phyloP scores from a whole-genome alignment of 2,329 filamentous ascomycete species.

The Monilinia fructicola region DNA sequence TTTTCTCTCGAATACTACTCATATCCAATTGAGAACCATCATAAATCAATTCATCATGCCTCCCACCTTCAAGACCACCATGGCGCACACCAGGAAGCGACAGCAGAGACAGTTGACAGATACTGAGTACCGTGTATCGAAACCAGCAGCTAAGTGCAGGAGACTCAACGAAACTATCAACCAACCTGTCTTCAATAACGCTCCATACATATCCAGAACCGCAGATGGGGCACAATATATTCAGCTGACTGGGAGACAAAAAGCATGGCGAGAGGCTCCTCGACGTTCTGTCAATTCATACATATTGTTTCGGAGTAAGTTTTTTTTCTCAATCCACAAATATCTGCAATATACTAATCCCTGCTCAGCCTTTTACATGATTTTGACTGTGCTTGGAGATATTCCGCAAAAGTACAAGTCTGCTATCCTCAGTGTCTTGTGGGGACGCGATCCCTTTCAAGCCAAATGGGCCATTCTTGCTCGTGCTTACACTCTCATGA shows the following conservation, averaged over 20 bases:
- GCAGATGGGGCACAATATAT: neutral
- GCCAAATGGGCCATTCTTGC: slow-evolving; percentile 34
- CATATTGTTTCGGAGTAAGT: slow-evolving; percentile 29
- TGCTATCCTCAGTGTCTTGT: slow-evolving; percentile 28
- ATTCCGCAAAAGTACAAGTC: slow-evolving; percentile 34
- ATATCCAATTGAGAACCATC: neutral
- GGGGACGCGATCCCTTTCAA: slow-evolving; percentile 32
- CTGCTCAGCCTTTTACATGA: slow-evolving; percentile 24
- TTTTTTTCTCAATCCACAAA: neutral
- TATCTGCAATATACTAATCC: neutral
- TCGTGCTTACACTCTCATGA: slow-evolving; percentile 31
- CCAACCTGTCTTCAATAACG: neutral
- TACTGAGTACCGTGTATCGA: neutral
- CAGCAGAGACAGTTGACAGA: neutral
- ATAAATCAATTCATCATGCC: neutral
- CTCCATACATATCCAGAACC: neutral
- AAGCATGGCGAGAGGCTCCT: neutral
- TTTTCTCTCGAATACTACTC: neutral
- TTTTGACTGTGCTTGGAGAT: slow-evolving; percentile 2
- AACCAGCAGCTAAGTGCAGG: slow-evolving; percentile 4
- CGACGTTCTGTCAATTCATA: slow-evolving; percentile 28
- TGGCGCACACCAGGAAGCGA: neutral
- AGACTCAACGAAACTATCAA: neutral
- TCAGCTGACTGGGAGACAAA: neutral
- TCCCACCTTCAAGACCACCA: neutral